phyloP scores from a whole-genome alignment of 169 alveolate species.

The Plasmodium ovale region DNA sequence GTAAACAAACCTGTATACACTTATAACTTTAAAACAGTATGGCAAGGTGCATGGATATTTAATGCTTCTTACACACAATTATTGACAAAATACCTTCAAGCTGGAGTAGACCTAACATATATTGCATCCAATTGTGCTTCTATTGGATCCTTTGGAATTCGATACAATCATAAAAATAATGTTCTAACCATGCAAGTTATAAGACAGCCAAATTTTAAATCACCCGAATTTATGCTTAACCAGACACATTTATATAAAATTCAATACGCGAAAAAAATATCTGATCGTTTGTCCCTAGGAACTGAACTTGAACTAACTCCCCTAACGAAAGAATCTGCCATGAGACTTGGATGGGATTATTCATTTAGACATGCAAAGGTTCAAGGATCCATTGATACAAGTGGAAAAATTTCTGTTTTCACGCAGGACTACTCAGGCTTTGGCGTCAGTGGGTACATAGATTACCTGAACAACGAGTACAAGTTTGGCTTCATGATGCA shows the following conservation, averaged over 20 bases:
- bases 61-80: constrained; percentile 90
- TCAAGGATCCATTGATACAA: constrained; percentile 92
- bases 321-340: constrained; percentile 85
- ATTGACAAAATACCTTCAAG: constrained; percentile 85
- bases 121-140: constrained; percentile 91
- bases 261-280: constrained; percentile 86
- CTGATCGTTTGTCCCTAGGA: constrained; percentile 91
- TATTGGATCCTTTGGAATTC: constrained; percentile 90
- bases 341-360: constrained; percentile 92
- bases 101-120: constrained; percentile 93
- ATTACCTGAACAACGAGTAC: constrained; percentile 90
- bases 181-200: constrained; percentile 80
- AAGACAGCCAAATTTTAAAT: constrained; percentile 91
- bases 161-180: constrained; percentile 88
- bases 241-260: constrained; percentile 84
- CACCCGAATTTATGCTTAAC: constrained; percentile 82
- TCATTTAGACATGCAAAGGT: constrained; percentile 93
- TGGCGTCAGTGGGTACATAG: constrained; percentile 92
- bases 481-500: constrained; percentile 94
- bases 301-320: constrained; percentile 91
- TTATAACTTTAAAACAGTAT: constrained; percentile 88
- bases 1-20: constrained; percentile 87
- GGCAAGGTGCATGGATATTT: constrained; percentile 92
- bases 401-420: constrained; percentile 91
- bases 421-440: constrained; percentile 91